Base-by-base conservation (phyloP, 192 early-diverging fungal species). In the Entophlyctis helioformis region DNA sequence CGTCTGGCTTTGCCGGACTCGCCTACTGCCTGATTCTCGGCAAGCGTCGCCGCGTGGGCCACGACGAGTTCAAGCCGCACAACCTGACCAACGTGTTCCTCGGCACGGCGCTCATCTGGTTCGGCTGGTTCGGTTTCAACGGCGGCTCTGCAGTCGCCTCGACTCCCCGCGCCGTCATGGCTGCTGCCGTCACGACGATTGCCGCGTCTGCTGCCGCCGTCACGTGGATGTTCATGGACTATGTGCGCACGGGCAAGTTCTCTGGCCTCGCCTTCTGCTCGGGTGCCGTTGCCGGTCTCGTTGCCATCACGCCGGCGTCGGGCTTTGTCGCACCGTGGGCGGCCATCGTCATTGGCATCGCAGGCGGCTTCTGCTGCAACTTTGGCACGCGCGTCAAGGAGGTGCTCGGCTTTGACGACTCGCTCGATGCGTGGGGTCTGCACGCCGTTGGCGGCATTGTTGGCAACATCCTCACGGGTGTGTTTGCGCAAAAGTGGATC, bases 101-200 rank as follows among this genome's bases (percentile, higher is more conserved):
- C 20, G 90, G 88, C 3, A 76, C 80, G 19, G 69, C 83, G 10
- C 62, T 91, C 22, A 57, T 94, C 39, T 90, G 87, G 81, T 90
- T 94, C 54, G 89, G 89, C 27, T 93, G 87, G 87, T 82, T 49
- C 38, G 86, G 82, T 0, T 93, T 91, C 62, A 93, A 93, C 60
- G 86, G 80, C 16, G 87, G 86, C 25, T 73, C 64, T n/a, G 85
- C 82, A 2, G 56, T 85, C 13, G 71, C 76, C 23, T 74, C 75
- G 21, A 82, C 77, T 12, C 72, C 82, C 0, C 69, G 83, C 2
- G 81, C 86, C 11, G 82, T 78, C 18, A 80, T 83, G 40, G 79
- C 88, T 0, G 71, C 83, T 27, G 57, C 88, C 54, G 74, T 71
- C 39, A 91, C 90, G 19, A 80, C 78, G 54, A 35, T 88, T 21